Conservation (phyloP, 352 stramenopile genomes). For the Phytophthora quininea region DNA sequence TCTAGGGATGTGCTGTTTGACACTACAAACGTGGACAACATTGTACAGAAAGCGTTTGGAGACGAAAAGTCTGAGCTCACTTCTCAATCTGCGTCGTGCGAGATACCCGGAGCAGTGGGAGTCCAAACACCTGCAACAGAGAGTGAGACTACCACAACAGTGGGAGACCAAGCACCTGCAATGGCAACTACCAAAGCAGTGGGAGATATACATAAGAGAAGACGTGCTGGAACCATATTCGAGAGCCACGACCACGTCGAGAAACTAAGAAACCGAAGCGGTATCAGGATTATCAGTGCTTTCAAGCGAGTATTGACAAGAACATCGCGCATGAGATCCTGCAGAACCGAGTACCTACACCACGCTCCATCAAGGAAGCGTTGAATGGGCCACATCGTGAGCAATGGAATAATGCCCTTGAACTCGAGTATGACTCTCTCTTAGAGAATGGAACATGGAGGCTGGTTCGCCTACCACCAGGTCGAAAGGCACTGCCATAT, state of each 20-base stretch:
- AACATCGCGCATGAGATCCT: conserved; percentile 15
- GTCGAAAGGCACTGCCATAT: conserved; percentile 1
- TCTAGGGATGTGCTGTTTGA: conserved; percentile 1
- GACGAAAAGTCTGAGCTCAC: neutral
- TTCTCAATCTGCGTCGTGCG: neutral
- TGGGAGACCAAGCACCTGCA: neutral
- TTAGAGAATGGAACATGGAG: conserved; percentile 8
- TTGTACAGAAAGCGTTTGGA: neutral
- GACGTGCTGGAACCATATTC: neutral
- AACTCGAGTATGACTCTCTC: conserved; percentile 4
- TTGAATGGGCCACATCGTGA: neutral
- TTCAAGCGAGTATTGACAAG: conserved; percentile 12
- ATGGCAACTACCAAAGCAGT: neutral
- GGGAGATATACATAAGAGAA: neutral
- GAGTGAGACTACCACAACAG: neutral
- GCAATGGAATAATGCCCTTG: conserved; percentile 1
- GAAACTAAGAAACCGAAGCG: conserved; percentile 11
- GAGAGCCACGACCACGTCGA: conserved; percentile 4
- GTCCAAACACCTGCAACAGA: neutral
- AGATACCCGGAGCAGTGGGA: neutral
- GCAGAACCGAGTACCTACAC: neutral
- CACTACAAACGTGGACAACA: neutral
- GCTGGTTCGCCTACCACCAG: neutral
- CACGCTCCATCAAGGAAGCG: neutral
- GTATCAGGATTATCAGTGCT: conserved; percentile 16